Base-by-base conservation (phyloP, 116 monocot genomes). In the Trichopus zeylanicus region DNA sequence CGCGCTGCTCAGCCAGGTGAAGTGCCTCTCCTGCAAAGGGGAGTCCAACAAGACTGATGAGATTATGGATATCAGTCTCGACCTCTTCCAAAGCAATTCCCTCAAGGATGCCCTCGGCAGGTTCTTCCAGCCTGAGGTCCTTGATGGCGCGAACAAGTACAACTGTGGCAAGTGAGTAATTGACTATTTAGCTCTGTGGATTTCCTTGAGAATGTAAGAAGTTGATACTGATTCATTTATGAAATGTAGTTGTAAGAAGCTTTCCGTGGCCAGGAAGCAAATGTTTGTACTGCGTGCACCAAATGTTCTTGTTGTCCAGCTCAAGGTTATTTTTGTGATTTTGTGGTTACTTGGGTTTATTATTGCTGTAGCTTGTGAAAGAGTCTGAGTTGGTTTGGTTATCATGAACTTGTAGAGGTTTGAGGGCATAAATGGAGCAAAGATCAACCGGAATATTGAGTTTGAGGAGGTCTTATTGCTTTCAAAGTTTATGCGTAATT, bases 1-100 rank as follows among this genome's bases (percentile, higher is more conserved):
- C 1, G 68, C 85, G 26, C 63, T 97, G 30, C 79, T 97, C 5
- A 97, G 91, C 66, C 97, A 97, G 64, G 77, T 97, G 60, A 97
- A 84, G 62, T 97, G 97, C 70, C 63, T 97, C 28, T 62, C 79
- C 18, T 91, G 97, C 67, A 84, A 81, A 55, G 81, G 68, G 27
- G 91, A 84, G 48, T 91, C 87, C 3, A 91, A 90, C 62, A 97
- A 91, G 77, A 79, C 76, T 1, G 97, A 97, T 48, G 91, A 97
- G 71, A 97, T 97, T 55, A 90, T 97, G 87, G 97, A 97, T 42
- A 65, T 97, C 66, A 91, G 97, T 58, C 87, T 97, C 9, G 97
- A 97, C 35, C 68, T 97, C n/a, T 79, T 63, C 55, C 82, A 82
- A 65, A 80, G 76, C 49, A 79, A 57, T 39, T 79, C 91, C 5